Evolutionary conservation across 139 green algal genomes (phyloP).

Genomic region (Tetraselmis chui): DNA sequence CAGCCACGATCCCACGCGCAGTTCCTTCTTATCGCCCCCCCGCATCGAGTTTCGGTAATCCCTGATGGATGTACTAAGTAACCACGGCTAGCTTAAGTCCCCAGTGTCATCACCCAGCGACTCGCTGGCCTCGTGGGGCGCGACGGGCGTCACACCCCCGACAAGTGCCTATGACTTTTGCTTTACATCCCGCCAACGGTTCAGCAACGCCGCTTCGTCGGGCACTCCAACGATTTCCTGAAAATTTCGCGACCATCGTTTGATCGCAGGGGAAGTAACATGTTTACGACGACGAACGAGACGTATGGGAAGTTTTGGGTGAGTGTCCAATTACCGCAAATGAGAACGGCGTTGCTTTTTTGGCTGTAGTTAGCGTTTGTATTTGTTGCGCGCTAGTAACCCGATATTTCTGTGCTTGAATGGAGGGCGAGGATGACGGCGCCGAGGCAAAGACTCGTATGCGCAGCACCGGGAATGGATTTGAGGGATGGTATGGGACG

Average conservation of each 20-base stretch:
- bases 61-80: too few species aligned
- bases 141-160: too few species aligned
- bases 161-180: too few species aligned
- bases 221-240: not conserved
- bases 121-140: too few species aligned
- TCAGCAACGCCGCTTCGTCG: not conserved
- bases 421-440: not conserved
- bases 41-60: too few species aligned
- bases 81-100: not conserved
- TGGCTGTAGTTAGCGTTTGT: too few species aligned
- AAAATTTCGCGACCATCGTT: not conserved
- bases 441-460: not conserved
- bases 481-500: not conserved
- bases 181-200: not conserved
- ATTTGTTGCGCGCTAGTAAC: not conserved
- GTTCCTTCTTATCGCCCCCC: too few species aligned
- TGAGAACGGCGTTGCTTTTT: not conserved
- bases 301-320: not conserved
- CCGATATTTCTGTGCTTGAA: not conserved
- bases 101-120: too few species aligned
- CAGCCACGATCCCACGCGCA: not conserved
- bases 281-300: not conserved
- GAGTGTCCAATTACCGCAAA: not conserved
- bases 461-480: not conserved
- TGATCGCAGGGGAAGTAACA: not conserved